Evolutionary conservation across 352 stramenopile genomes (phyloP).

Genomic region (Globisporangium emineosum): DNA sequence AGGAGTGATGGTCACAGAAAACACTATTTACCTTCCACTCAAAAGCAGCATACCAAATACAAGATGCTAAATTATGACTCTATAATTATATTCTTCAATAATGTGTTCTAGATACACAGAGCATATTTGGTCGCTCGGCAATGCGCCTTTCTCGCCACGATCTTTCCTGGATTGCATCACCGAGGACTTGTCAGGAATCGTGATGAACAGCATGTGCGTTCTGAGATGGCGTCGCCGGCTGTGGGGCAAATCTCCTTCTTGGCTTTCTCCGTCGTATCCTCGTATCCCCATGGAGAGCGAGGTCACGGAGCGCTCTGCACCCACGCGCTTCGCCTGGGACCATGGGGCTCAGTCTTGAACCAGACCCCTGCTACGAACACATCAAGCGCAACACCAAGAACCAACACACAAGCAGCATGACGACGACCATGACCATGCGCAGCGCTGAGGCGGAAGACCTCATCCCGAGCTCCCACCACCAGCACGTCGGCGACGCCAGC

Average conservation of each 20-base stretch:
- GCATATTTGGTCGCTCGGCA: neutral
- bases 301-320: neutral
- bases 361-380: neutral
- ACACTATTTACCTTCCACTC: neutral
- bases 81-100: neutral
- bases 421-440: neutral
- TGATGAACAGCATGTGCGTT: neutral
- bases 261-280: neutral
- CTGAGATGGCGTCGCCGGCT: neutral
- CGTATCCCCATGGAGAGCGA: neutral
- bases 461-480: constrained; percentile 1
- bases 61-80: neutral
- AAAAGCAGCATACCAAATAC: neutral
- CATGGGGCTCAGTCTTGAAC: constrained; percentile 7
- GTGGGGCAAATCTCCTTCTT: neutral
- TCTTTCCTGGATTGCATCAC: neutral
- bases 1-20: neutral
- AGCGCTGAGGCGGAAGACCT: constrained; percentile 7
- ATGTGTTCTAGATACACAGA: neutral
- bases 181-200: neutral
- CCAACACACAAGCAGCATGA: neutral
- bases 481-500: neutral
- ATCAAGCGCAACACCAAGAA: neutral
- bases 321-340: neutral
- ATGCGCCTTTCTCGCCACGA: neutral